Evolutionary conservation across 2,329 filamentous ascomycete species (phyloP).

Genomic region (Colletotrichum echinochloae): DNA sequence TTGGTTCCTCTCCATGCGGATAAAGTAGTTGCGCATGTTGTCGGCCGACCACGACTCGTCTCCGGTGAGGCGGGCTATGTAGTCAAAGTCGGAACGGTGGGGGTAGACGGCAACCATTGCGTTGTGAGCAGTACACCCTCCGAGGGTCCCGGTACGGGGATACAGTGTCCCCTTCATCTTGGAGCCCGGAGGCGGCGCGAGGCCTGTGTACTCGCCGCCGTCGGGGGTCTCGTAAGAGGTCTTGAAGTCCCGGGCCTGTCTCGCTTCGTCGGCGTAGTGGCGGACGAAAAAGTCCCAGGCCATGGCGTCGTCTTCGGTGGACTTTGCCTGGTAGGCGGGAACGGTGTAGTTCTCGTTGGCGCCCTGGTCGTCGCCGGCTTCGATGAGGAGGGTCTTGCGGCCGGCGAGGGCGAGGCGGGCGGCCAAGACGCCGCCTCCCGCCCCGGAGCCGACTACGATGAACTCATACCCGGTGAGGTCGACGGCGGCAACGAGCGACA

Average conservation of each 20-base stretch:
- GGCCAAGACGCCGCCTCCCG: constrained; percentile 69
- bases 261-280: constrained; percentile 67
- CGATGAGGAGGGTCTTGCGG: constrained; percentile 70
- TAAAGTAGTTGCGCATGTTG: constrained; percentile 70
- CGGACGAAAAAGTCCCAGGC: constrained; percentile 74
- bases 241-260: constrained; percentile 68
- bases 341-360: constrained; percentile 62
- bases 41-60: constrained; percentile 65
- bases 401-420: constrained; percentile 70
- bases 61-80: constrained; percentile 65
- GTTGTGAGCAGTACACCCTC: constrained; percentile 69
- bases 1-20: constrained; percentile 64
- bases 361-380: constrained; percentile 70
- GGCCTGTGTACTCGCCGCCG: constrained; percentile 64
- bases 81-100: constrained; percentile 64
- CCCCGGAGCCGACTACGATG: constrained; percentile 70
- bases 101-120: constrained; percentile 66
- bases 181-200: constrained; percentile 64
- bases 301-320: constrained; percentile 67
- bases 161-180: constrained; percentile 67
- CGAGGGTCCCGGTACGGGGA: constrained; percentile 66
- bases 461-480: constrained; percentile 64
- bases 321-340: constrained; percentile 64
- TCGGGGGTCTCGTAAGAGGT: constrained; percentile 66
- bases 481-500: constrained; percentile 42